Evolutionary conservation across 768 basidiomycete genomes (phyloP), one percentile per base, ranked within the genome.

Genomic region (Pholiota microspora): DNA sequence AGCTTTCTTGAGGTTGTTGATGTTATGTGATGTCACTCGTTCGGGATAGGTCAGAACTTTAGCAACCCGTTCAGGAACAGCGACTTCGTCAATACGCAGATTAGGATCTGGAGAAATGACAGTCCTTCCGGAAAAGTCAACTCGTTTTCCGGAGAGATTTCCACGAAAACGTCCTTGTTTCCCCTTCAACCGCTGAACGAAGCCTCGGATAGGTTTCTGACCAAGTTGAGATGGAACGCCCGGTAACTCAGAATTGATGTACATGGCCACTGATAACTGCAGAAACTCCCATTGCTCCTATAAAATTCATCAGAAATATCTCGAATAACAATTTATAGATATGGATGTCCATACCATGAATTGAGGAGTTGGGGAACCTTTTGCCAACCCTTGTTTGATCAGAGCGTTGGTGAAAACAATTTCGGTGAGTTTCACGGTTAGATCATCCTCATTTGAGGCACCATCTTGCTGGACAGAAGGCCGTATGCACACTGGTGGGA

Each of bases 91-190:
- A 65, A 99, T 97, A 48, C 93, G 87, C 59, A 99, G 74, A 67
- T 98, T 99, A n/a, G 97, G 97, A 70, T 99, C 97, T 1, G 97
- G 97, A 1, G 94, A 96, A 66, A 99, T 99, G 69, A 99, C 97
- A 6, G 97, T 99, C 62, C 97, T 89, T 4, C 86, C 96, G 0
- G 95, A 98, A 68, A 98, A 98, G 68, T 99, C 97, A 59, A 99
- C 97, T 69, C 97, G 94, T 71, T 99, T 99, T 58, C 97, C 97
- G 0, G 95, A 98, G 7, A 99, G 79, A 67, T 99, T 99, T 18
- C 97, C 97, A 68, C 97, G 83, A 73, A 99, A 98, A 45, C 97
- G 94, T 63, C 97, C 97, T 69, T 98, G 96, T 67, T 99, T 99
- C 32, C 97, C 97, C 74, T 99, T 99, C 47, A 99, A 75, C 2